These are phyloP conservation scores for Croton laevigatus DNA, from an alignment of 441 rosid genomes.

Conservation along the genomic window DNA sequence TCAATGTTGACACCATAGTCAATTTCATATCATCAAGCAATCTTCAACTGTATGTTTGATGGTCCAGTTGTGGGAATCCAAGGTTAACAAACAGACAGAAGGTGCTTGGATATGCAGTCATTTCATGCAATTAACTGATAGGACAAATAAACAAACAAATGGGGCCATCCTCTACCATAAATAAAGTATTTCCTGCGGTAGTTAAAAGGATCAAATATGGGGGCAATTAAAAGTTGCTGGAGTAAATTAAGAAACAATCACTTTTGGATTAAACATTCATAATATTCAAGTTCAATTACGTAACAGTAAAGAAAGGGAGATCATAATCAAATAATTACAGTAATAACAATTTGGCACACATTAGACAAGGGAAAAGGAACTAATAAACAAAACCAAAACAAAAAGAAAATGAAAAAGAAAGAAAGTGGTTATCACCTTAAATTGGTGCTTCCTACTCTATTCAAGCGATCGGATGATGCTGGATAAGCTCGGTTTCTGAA, in stretches of 20 bases:
- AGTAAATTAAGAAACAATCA: background rate
- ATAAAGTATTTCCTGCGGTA: background rate
- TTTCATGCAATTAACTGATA: slow-evolving; percentile 3
- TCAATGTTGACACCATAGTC: background rate
- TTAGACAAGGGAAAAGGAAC: background rate
- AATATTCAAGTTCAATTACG: slow-evolving; percentile 7
- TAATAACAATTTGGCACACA: slow-evolving; percentile 24
- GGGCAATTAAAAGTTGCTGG: background rate
- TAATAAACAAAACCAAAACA: background rate
- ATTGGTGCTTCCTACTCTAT: slow-evolving; percentile 48
- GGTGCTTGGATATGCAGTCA: background rate
- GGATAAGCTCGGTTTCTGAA: slow-evolving; percentile 62
- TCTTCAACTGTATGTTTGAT: slow-evolving; percentile 10
- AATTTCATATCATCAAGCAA: background rate
- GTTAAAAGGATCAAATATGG: background rate
- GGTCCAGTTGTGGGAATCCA: slow-evolving; percentile 30
- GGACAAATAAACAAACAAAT: background rate
- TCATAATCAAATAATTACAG: slow-evolving; percentile 34
- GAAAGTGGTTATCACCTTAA: slow-evolving; percentile 27
- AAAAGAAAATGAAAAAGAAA: background rate
- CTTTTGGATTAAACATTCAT: background rate
- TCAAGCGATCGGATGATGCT: slow-evolving; percentile 72
- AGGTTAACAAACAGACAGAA: slow-evolving; percentile 12
- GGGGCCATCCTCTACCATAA: background rate
- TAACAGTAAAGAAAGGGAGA: slow-evolving; percentile 14